A percentile compares a stretch with the other conserved stretches of the same genome.
Evolutionary conservation across 2,329 filamentous ascomycete genomes (phyloP).

Genomic region (Clonostachys chloroleuca): DNA sequence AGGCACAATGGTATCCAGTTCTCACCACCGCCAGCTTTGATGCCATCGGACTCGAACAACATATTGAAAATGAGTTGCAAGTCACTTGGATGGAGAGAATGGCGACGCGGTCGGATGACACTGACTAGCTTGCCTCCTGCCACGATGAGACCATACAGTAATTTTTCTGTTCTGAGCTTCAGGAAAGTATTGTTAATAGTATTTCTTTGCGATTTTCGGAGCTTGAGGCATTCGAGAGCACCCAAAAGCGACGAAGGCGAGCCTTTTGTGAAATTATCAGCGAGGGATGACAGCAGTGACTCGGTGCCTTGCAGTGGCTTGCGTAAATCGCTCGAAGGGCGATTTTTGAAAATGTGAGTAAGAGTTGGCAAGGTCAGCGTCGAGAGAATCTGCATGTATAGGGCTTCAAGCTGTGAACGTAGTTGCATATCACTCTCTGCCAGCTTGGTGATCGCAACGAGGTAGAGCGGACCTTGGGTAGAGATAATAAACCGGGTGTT

Average conservation of each 20-base stretch:
- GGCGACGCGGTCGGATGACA: slow-evolving; percentile 88
- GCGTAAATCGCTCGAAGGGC: slow-evolving; percentile 90
- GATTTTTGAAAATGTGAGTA: slow-evolving; percentile 79
- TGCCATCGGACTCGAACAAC: slow-evolving; percentile 91
- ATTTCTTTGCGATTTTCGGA: slow-evolving; percentile 82
- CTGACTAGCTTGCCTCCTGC: slow-evolving; percentile 91
- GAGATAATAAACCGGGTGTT: slow-evolving; percentile 80
- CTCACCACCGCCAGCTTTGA: slow-evolving; percentile 86
- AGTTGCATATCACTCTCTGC: slow-evolving; percentile 91
- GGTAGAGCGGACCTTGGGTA: slow-evolving; percentile 82
- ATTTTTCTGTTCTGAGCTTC: slow-evolving; percentile 68
- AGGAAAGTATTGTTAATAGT: slow-evolving; percentile 84
- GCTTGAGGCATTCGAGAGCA: slow-evolving; percentile 86
- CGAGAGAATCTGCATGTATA: slow-evolving; percentile 98
- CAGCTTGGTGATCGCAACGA: slow-evolving; percentile 88
- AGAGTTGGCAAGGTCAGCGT: slow-evolving; percentile 87
- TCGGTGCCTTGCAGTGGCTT: slow-evolving; percentile 90
- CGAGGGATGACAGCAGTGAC: slow-evolving; percentile 81
- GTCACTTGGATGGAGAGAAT: slow-evolving; percentile 93
- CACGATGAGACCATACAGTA: slow-evolving; percentile 91
- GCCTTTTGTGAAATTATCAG: slow-evolving; percentile 90
- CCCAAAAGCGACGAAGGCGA: slow-evolving; percentile 86
- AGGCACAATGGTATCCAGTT: slow-evolving; percentile 97
- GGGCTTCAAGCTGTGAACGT: slow-evolving; percentile 79
- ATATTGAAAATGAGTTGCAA: slow-evolving; percentile 98